phyloP scores from a whole-genome alignment of 2,329 filamentous ascomycete species.

The Hymenoscyphus occultus region DNA sequence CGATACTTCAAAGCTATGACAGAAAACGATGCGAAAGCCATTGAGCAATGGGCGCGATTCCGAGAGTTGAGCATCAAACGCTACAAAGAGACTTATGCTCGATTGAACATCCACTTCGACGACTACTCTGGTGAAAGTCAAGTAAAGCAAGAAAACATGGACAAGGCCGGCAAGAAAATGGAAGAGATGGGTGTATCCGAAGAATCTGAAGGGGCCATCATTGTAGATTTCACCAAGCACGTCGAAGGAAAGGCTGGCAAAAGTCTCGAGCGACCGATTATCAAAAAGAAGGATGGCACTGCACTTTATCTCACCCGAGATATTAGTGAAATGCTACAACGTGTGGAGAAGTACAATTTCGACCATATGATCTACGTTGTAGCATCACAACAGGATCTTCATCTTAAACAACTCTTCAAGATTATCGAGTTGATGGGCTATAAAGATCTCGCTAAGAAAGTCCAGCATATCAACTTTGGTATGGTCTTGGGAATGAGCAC shows the following conservation, averaged over 20 bases:
- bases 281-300: slow-evolving; percentile 72
- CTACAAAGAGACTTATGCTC: slow-evolving; percentile 66
- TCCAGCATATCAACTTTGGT: slow-evolving; percentile 74
- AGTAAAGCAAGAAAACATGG: slow-evolving; percentile 65
- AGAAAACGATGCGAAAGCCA: slow-evolving; percentile 59
- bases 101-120: slow-evolving; percentile 70
- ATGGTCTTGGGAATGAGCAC: slow-evolving; percentile 70
- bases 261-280: slow-evolving; percentile 66
- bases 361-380: slow-evolving; percentile 82
- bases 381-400: slow-evolving; percentile 68
- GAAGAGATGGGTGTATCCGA: slow-evolving; percentile 63
- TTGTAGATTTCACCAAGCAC: slow-evolving; percentile 70
- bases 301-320: slow-evolving; percentile 77
- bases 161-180: slow-evolving; percentile 58
- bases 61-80: slow-evolving; percentile 64
- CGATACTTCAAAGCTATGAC: slow-evolving; percentile 70
- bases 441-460: slow-evolving; percentile 63
- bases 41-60: slow-evolving; percentile 64
- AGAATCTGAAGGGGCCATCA: slow-evolving; percentile 68
- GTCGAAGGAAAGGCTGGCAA: slow-evolving; percentile 65
- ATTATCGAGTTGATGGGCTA: slow-evolving; percentile 70
- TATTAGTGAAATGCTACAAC: slow-evolving; percentile 69
- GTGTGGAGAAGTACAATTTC: slow-evolving; percentile 61
- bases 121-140: slow-evolving; percentile 72
- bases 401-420: slow-evolving; percentile 73